Conservation (phyloP, 495 filamentous ascomycete species). For the Immersiella caudata region DNA sequence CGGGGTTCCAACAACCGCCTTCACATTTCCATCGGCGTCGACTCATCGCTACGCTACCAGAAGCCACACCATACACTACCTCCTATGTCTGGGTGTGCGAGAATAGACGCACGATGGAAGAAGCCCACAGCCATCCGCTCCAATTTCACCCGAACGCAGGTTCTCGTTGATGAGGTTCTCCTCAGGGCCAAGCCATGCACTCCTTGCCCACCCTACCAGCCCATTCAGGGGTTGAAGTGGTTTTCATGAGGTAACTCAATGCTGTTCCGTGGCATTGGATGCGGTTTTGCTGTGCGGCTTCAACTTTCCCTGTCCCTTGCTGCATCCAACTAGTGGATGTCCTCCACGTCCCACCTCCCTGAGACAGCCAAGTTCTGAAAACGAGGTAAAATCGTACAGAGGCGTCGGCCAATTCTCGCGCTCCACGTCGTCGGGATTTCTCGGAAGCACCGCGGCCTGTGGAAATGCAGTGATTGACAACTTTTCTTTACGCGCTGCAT, state of each 20-base stretch:
- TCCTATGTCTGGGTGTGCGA: background rate
- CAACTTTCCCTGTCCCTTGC: slow-evolving; percentile 17
- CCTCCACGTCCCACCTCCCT: slow-evolving; percentile 10
- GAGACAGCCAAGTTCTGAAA: slow-evolving; percentile 10
- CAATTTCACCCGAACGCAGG: slow-evolving; percentile 6
- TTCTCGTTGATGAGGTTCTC: slow-evolving; percentile 10
- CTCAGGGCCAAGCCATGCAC: slow-evolving; percentile 5
- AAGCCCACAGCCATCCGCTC: background rate
- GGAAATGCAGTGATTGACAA: background rate
- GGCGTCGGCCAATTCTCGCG: slow-evolving; percentile 27
- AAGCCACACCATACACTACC: background rate
- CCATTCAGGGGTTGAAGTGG: background rate
- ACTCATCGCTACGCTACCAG: background rate
- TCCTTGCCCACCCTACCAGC: background rate
- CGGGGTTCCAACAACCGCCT: background rate
- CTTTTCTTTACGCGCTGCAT: background rate
- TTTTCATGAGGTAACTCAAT: slow-evolving; percentile 20
- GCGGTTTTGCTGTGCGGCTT: slow-evolving; percentile 10
- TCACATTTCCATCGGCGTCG: background rate
- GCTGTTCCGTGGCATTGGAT: background rate
- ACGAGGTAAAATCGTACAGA: slow-evolving; percentile 21
- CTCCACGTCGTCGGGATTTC: slow-evolving; percentile 34
- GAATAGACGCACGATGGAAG: background rate
- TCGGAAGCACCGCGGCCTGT: slow-evolving; percentile 23
- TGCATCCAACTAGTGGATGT: slow-evolving; percentile 8